phyloP scores from a whole-genome alignment of 2,329 filamentous ascomycete species.

The Scytalidium sp. region DNA sequence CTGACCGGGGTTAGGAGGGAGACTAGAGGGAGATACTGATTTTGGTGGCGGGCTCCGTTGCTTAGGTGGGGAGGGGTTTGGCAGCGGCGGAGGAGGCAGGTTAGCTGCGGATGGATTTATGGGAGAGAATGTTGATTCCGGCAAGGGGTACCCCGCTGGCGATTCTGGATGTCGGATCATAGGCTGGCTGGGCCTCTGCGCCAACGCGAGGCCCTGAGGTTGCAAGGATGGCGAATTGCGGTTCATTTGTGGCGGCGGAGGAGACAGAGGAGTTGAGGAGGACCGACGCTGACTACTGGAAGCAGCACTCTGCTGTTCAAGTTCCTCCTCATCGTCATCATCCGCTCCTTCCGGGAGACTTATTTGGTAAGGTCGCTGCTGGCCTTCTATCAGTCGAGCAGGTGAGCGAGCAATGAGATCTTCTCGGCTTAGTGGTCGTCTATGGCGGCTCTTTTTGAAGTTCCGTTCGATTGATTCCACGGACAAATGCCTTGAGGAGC shows the following conservation, averaged over 20 bases:
- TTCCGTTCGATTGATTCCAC: background rate
- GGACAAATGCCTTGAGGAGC: background rate
- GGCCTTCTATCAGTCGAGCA: conserved; percentile 17
- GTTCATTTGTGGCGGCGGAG: background rate
- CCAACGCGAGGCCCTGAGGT: background rate
- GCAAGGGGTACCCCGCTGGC: conserved; percentile 21
- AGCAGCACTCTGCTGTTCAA: background rate
- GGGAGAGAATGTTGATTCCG: conserved; percentile 20
- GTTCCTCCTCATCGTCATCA: conserved; percentile 11
- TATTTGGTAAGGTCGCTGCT: conserved; percentile 28
- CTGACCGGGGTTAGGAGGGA: background rate
- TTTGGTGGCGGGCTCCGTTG: background rate
- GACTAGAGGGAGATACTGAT: background rate
- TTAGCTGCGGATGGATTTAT: conserved; percentile 16
- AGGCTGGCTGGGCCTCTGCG: conserved; percentile 16
- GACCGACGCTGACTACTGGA: background rate
- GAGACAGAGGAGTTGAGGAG: background rate
- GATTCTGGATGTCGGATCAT: conserved; percentile 19
- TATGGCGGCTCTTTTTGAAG: background rate
- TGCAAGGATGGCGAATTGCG: background rate
- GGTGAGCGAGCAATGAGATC: conserved; percentile 27
- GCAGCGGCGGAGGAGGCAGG: conserved; percentile 19
- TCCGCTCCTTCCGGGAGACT: conserved; percentile 17
- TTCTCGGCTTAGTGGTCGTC: conserved; percentile 17
- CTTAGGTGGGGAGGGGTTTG: conserved; percentile 3